phyloP scores from a whole-genome alignment of 2,329 filamentous ascomycete genomes.

The Fusarium sp. region DNA sequence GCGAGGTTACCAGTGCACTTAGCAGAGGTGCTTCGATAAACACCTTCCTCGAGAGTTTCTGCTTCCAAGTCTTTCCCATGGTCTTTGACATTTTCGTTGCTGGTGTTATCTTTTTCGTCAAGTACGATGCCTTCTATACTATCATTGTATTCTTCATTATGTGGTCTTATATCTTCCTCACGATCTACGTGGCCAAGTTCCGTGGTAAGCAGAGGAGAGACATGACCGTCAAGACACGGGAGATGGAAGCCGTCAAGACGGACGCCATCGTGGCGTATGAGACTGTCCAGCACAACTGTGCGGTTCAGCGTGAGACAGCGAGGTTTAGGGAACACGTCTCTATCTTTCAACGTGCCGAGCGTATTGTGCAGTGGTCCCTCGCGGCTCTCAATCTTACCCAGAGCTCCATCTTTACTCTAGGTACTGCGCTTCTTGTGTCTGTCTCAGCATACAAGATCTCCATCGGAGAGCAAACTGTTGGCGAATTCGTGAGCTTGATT shows the following conservation, averaged over 20 bases:
- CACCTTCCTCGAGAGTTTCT: conserved; percentile 62
- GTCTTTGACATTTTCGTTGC: conserved; percentile 63
- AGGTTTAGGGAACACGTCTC: conserved; percentile 67
- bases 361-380: conserved; percentile 46
- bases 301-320: conserved; percentile 68
- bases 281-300: conserved; percentile 75
- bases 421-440: conserved; percentile 69
- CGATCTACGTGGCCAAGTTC: conserved; percentile 63
- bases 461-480: conserved; percentile 63
- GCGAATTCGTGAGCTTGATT: conserved; percentile 68
- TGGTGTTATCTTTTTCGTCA: conserved; percentile 59
- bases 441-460: conserved; percentile 73
- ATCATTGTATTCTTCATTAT: conserved; percentile 62
- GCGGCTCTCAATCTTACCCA: conserved; percentile 70
- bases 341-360: conserved; percentile 60
- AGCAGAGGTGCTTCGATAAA: conserved; percentile 62
- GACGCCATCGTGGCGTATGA: conserved; percentile 64
- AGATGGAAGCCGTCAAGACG: conserved; percentile 63
- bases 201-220: conserved; percentile 58
- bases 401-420: conserved; percentile 72
- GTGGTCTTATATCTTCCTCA: conserved; percentile 64
- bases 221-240: conserved; percentile 58
- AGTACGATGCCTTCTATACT: conserved; percentile 62
- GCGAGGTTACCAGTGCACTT: conserved; percentile 63
- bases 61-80: conserved; percentile 64